Conservation (phyloP, 2,329 filamentous ascomycete species). For the Arachnopeziza araneosa region DNA sequence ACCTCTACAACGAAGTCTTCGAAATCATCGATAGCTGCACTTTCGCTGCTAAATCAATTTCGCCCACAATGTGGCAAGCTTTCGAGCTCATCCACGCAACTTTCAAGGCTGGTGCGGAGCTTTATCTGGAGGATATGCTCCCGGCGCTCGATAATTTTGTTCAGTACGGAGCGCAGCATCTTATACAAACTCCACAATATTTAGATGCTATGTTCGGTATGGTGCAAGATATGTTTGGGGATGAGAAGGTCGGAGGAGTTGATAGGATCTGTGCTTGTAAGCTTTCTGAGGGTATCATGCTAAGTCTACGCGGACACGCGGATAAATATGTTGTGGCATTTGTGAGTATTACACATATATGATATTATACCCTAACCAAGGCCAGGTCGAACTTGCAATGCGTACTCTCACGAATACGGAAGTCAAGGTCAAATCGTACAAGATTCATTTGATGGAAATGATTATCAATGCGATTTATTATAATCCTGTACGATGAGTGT, state of each 20-base stretch:
- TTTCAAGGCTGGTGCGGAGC: slow-evolving; percentile 93
- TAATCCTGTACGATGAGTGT: slow-evolving; percentile 56
- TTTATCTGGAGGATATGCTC: slow-evolving; percentile 98
- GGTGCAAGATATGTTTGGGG: slow-evolving; percentile 90
- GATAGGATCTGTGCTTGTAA: slow-evolving; percentile 98
- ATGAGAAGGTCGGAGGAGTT: slow-evolving; percentile 86
- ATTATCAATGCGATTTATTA: slow-evolving; percentile 98
- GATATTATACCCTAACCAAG: slow-evolving; percentile 9
- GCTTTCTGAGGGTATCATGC: slow-evolving; percentile 93
- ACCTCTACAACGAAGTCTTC: slow-evolving; percentile 96
- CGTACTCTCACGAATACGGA: slow-evolving; percentile 68
- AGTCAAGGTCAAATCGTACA: slow-evolving; percentile 84
- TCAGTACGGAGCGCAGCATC: slow-evolving; percentile 76
- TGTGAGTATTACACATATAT: slow-evolving; percentile 20
- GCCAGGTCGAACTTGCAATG: slow-evolving; percentile 75
- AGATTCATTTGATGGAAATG: slow-evolving; percentile 97
- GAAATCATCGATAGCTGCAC: slow-evolving; percentile 99
- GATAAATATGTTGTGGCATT: slow-evolving; percentile 87
- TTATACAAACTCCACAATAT: slow-evolving; percentile 80
- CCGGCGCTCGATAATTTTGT: slow-evolving; percentile 97
- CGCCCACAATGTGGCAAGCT: slow-evolving; percentile 95
- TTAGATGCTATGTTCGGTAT: slow-evolving; percentile 86
- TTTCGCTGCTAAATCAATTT: slow-evolving; percentile 93
- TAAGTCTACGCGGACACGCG: slow-evolving; percentile 82
- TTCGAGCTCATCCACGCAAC: slow-evolving; percentile 96